Base-by-base conservation (phyloP, 441 rosid species). In the Bruguiera hainesii region DNA sequence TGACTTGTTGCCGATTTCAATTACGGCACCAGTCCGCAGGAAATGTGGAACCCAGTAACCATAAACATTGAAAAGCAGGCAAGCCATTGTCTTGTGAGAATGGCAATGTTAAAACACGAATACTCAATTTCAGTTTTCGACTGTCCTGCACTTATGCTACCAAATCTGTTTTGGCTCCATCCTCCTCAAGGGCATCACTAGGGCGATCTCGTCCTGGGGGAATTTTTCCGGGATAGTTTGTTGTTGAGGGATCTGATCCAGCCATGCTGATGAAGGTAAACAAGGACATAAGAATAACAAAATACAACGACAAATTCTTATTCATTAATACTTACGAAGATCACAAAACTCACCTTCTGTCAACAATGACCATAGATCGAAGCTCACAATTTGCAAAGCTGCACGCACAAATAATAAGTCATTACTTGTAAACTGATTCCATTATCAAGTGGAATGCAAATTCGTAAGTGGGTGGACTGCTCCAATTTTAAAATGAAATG, bases 331-430 rank as follows among this genome's bases (percentile, higher is more conserved):
- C 18, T 1, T 23, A 21, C 30, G 46, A 56, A 31, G 46, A 52
- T 31, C 29, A 60, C 21, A 3, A 61, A 73, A 37, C 76, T 75
- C 69, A 85, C 99, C 91, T 80, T 79, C 75, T 86, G 74, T 94
- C 96, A 0, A 84, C 86, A 31, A 94, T 86, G 78, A 91, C 83
- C 96, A 89, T 81, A 56, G 98, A 91, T 46, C 97, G 95, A 48
- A 91, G 95, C 83, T 94, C 97, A 13, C 98, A 94, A 64, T 91
- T 94, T 10, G 94, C 83, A 79, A 88, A 94, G 81, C 99, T 94
- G 94, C 73, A 68, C 53, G 62, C 48, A 33, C n/a, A 61, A 49
- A 9, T 29, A 25, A 57, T 6, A 52, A 35, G 68, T 78, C 75
- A 78, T 33, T 75, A 51, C 53, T 67, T 46, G 3, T 15, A 42